A percentile compares a stretch with the other conserved stretches of the same genome.
Evolutionary conservation across 73 alveolate genomes (phyloP).

Genomic region (Paramecium biaurelia): DNA sequence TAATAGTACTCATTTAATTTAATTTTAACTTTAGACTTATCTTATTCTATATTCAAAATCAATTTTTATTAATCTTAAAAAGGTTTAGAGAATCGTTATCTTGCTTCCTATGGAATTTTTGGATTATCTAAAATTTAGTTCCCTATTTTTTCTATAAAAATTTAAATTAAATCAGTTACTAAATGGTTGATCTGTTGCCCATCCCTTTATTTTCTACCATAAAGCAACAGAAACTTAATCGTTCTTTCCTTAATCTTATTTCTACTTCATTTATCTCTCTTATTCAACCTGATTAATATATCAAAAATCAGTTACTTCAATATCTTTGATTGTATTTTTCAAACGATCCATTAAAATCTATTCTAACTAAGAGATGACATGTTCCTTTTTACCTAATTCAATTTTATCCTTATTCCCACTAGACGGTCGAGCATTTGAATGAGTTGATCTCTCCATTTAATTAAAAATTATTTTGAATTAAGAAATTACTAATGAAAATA

Average conservation of each 20-base stretch:
- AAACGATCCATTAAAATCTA: background rate
- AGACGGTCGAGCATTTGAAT: background rate
- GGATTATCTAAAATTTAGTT: background rate
- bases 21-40: constrained; percentile 11
- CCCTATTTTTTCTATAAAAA: background rate
- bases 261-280: background rate
- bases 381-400: background rate
- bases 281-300: background rate
- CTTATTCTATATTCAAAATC: background rate
- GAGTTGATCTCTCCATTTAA: background rate
- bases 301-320: background rate
- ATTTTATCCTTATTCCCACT: background rate
- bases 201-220: background rate
- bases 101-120: background rate
- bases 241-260: background rate
- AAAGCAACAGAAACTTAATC: background rate
- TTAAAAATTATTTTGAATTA: background rate
- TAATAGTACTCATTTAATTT: background rate
- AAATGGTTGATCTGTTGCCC: constrained; percentile 14
- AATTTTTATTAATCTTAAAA: background rate
- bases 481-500: background rate
- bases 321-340: background rate
- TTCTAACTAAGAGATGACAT: background rate
- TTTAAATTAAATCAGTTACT: background rate
- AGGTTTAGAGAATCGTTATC: background rate